phyloP scores from a whole-genome alignment of 176 grass and related monocot species.

The Puccinellia tenuiflora region DNA sequence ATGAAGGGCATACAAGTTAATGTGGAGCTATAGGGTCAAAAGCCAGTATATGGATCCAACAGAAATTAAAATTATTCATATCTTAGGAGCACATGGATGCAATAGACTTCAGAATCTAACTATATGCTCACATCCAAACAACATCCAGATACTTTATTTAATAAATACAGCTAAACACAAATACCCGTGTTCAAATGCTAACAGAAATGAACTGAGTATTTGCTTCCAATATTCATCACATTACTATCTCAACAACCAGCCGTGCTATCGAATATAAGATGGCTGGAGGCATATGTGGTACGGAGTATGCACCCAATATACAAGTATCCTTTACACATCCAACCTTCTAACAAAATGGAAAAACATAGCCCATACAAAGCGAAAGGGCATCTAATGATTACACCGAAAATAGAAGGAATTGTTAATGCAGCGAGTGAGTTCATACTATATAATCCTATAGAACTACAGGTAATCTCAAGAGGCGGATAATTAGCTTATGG shows the following conservation, averaged over 20 bases:
- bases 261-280: conserved; percentile 16
- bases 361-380: not conserved
- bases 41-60: not conserved
- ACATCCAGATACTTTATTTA: not conserved
- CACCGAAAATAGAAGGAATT: not conserved
- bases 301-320: not conserved
- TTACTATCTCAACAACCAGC: not conserved
- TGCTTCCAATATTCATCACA: conserved; percentile 3
- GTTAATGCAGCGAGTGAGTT: not conserved
- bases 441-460: not conserved
- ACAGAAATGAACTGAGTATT: not conserved
- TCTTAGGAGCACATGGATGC: not conserved
- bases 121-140: not conserved
- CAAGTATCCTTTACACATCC: not conserved
- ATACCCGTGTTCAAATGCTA: not conserved
- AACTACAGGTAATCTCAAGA: not conserved
- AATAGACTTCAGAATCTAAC: not conserved
- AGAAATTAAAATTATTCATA: not conserved
- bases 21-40: not conserved
- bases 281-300: not conserved
- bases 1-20: not conserved
- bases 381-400: not conserved
- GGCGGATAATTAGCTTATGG: not conserved
- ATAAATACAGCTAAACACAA: conserved; percentile 1
- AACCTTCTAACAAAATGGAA: not conserved